phyloP scores from a whole-genome alignment of 2,329 filamentous ascomycete genomes.

The Aspergillus bombycis region DNA sequence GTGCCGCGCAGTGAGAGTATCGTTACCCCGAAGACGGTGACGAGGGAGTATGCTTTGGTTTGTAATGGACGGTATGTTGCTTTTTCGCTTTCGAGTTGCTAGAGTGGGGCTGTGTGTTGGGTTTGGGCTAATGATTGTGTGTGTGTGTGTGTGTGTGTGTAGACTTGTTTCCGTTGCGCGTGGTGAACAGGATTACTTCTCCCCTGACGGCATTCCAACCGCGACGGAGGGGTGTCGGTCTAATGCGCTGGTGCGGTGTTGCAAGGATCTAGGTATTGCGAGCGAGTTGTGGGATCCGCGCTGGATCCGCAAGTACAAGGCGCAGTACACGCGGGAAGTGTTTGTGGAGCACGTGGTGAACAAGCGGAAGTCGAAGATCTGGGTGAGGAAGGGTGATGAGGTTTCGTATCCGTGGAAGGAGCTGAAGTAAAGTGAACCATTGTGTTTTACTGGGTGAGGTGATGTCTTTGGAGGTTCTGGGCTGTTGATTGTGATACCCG shows the following conservation, averaged over 20 bases:
- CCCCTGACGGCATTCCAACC: slow-evolving; percentile 84
- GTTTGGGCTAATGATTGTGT: background rate
- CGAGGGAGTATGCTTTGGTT: slow-evolving; percentile 90
- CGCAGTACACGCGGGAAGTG: slow-evolving; percentile 71
- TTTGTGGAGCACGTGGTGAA: slow-evolving; percentile 87
- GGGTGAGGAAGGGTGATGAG: slow-evolving; percentile 80
- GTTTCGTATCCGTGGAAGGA: slow-evolving; percentile 67
- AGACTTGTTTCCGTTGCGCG: slow-evolving; percentile 91
- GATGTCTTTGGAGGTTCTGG: background rate
- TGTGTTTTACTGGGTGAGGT: background rate
- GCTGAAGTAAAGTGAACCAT: slow-evolving; percentile 27
- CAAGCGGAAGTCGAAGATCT: slow-evolving; percentile 89
- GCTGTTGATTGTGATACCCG: background rate
- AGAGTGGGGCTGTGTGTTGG: background rate
- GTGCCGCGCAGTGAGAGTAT: slow-evolving; percentile 84
- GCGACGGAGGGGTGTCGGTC: slow-evolving; percentile 97
- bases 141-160: too few relatives aligned
- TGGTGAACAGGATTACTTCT: slow-evolving; percentile 94
- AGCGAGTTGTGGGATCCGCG: slow-evolving; percentile 96
- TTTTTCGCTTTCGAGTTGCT: background rate
- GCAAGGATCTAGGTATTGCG: slow-evolving; percentile 94
- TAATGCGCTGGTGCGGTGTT: slow-evolving; percentile 96
- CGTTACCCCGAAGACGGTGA: slow-evolving; percentile 78
- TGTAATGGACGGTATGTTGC: slow-evolving; percentile 76
- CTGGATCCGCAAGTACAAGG: slow-evolving; percentile 83